Base-by-base conservation (phyloP, 2,329 filamentous ascomycete species). In the Xenoacremonium recifei region DNA sequence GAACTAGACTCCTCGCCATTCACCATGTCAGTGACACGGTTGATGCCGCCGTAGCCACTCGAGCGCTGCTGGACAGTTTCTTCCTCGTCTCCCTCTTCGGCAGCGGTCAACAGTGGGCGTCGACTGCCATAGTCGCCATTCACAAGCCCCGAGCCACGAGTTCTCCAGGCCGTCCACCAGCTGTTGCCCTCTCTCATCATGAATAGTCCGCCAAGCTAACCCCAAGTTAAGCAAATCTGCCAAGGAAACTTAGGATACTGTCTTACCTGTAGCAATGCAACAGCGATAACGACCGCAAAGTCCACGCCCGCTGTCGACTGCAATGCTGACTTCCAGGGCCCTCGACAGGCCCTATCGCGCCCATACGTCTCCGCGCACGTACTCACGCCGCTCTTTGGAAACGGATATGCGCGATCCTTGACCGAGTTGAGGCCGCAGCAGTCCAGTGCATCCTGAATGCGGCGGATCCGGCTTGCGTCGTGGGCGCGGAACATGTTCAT, bases 381-480 rank as follows among this genome's bases (percentile, higher is more conserved):
- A 50, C 38, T 61, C 49, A 40, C 65, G 42, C 39, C 45, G 27
- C 37, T 38, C 1, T 40, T 48, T 0, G 69, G 69, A 44, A 85
- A 87, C 0, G 85, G 85, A 68, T 75, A 87, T 0, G 77, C 75
- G 50, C 76, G 77, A 54, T 89, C 83, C 21, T 58, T 62, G 20
- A 79, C 58, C 4, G 69, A 73, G 41, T 71, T 71, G 23, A 87
- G 68, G 0, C 85, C 85, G 51, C 85, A 89, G 65, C 85, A 89
- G 6, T 75, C 58, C 21, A 87, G 74, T 0, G 72, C 61, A 56
- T 89, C 80, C 55, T 89, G 85, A 37, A 89, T 83, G 2, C 65
- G 61, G 31, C 72, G 67, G 42, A 89, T 75, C 2, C 70, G 61
- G 1, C 51, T 48, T 1, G 48, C 70, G 40, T 86, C 68, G 45